Evolutionary conservation across 164 flowering plant species (phyloP).

Genomic region (Saururus chinensis): DNA sequence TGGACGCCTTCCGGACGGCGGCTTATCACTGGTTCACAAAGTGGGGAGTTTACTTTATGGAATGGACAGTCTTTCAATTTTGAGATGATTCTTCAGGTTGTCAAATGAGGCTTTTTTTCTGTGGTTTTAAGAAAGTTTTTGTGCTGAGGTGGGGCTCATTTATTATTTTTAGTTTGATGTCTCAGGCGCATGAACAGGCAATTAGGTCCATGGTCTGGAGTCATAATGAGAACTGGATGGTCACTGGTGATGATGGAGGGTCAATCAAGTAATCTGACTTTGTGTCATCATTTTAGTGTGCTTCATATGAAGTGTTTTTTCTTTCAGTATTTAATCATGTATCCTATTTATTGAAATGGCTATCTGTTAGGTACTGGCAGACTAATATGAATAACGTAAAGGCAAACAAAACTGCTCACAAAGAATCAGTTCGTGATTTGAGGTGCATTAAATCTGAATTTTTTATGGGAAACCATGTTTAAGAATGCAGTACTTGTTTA

Average conservation of each 20-base stretch:
- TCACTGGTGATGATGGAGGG: conserved; percentile 98
- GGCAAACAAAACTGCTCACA: conserved; percentile 93
- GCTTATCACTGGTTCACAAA: conserved; percentile 95
- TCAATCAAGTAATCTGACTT: conserved; percentile 46
- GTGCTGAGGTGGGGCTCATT: background rate
- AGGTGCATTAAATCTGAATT: conserved; percentile 37
- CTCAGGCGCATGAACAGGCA: conserved; percentile 98
- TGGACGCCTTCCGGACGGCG: conserved; percentile 98
- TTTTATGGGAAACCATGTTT: background rate
- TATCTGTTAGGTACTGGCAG: conserved; percentile 80
- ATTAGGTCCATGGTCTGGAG: conserved; percentile 99
- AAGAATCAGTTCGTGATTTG: conserved; percentile 92
- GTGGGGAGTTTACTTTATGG: conserved; percentile 99
- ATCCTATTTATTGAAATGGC: background rate
- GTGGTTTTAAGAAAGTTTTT: conserved; percentile 1
- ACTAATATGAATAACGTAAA: conserved; percentile 97
- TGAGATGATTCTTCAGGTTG: conserved; percentile 99
- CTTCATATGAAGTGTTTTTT: too few species aligned
- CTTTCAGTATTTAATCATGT: background rate
- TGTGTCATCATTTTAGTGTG: background rate
- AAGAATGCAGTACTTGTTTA: background rate
- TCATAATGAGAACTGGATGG: conserved; percentile 99
- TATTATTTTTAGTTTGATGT: background rate
- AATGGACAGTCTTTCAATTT: conserved; percentile 98
- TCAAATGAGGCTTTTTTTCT: background rate